These are phyloP conservation scores for Lactifluus subvellereus DNA, from an alignment of 768 basidiomycete genomes.

Conservation along the genomic window DNA sequence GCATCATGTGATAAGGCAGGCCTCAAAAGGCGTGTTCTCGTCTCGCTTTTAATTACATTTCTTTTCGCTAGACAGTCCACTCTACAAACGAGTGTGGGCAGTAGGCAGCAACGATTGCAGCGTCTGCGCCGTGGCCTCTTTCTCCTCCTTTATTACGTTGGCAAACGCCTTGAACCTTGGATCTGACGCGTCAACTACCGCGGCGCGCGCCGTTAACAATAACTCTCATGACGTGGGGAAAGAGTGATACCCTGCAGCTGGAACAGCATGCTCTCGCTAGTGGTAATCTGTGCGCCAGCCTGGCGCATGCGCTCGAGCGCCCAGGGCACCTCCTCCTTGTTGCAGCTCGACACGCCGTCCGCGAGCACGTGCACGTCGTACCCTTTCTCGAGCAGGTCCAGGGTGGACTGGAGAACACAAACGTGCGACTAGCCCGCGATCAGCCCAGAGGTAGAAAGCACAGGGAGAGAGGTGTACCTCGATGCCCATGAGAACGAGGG, in stretches of 20 bases:
- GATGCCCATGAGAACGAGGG: slow-evolving; percentile 78
- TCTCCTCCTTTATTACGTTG: slow-evolving; percentile 70
- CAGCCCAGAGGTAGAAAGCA: background rate
- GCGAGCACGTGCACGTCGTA: slow-evolving; percentile 66
- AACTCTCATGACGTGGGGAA: slow-evolving; percentile 11
- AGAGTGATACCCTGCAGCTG: slow-evolving; percentile 57
- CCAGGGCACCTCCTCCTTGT: slow-evolving; percentile 71
- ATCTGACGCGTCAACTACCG: slow-evolving; percentile 50
- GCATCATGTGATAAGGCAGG: background rate
- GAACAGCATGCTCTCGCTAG: slow-evolving; percentile 77
- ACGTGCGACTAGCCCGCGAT: slow-evolving; percentile 61
- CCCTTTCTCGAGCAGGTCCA: slow-evolving; percentile 52
- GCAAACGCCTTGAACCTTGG: slow-evolving; percentile 71
- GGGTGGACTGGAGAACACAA: slow-evolving; percentile 78
- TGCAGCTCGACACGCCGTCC: slow-evolving; percentile 80
- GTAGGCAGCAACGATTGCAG: slow-evolving; percentile 32
- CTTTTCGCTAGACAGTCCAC: background rate
- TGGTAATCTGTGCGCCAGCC: slow-evolving; percentile 71
- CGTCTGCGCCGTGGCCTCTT: slow-evolving; percentile 47
- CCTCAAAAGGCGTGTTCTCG: background rate
- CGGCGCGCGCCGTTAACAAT: slow-evolving; percentile 19
- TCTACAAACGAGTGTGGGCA: background rate
- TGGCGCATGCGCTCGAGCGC: slow-evolving; percentile 65
- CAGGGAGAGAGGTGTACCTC: slow-evolving; percentile 50
- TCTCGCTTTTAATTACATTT: background rate